Evolutionary conservation across 257 asterid species (phyloP), one percentile per base, ranked within the genome.

Genomic region (Verbena officinalis): DNA sequence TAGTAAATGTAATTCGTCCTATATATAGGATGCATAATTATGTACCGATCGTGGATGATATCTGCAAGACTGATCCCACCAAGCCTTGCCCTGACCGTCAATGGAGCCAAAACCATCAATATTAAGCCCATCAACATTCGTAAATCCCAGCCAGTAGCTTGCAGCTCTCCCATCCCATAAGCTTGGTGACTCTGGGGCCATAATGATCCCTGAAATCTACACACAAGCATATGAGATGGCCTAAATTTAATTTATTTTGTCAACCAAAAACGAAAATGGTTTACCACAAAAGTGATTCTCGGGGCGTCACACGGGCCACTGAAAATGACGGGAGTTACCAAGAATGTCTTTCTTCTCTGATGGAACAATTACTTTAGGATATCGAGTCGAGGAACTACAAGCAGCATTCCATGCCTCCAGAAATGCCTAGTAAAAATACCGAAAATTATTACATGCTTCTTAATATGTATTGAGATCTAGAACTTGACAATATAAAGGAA

Each of bases 61-160:
- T 77, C 65, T 74, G 65, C 96, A 88, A 0, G 96, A 86, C 59
- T 86, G 96, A 55, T 84, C 88, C 96, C 96, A 89, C 96, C 96
- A 89, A 5, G 58, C 71, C 52, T 72, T 44, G 38, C 95, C 95
- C 9, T 55, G 72, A 2, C 95, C 96, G 44, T 86, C 82, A 44
- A 86, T 58, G n/a, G 65, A 43, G 56, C 92, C 96, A 9, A 57
- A 68, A 2, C 95, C 96, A 73, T 72, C 78, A 0, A 88, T 62
- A 0, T 12, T 48, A 5, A 89, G 83, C 42, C 96, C 88, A 3
- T 17, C 68, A 30, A 89, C 55, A 15, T 65, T 33, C 43, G 17
- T 38, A 55, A 88, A 88, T 10, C 61, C 80, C 15, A 88, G 59
- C 96, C 96, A 88, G 43, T 71, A 69, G 48, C 95, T 72, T 9